These are phyloP conservation scores for Neurospora cerealis DNA, from an alignment of 495 filamentous ascomycete species.

Conservation along the genomic window DNA sequence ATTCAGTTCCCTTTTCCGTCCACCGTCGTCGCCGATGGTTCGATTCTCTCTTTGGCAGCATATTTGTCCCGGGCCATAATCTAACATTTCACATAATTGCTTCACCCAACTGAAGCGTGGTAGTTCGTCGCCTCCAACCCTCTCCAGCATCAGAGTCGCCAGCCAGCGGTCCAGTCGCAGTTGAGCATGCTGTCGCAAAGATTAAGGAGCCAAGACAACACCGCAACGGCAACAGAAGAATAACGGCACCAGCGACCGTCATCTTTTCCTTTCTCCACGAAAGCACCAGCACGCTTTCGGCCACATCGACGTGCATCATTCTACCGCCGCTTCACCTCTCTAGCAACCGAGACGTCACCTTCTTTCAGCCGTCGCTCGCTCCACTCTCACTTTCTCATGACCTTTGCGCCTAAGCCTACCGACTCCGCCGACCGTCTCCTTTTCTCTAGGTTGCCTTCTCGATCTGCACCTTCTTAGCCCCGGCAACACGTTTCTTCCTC, in stretches of 20 bases:
- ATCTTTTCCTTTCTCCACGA: background rate
- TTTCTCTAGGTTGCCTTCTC: background rate
- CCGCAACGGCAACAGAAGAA: background rate
- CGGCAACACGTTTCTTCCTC: background rate
- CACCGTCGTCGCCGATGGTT: background rate
- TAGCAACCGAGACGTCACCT: background rate
- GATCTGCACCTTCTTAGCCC: background rate
- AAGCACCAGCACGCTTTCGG: background rate
- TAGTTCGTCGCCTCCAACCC: background rate
- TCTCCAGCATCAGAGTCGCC: background rate
- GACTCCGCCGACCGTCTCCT: background rate
- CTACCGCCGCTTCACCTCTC: background rate
- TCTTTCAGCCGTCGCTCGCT: background rate
- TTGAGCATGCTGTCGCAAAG: background rate
- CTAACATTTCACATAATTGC: background rate
- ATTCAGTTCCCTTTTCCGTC: background rate
- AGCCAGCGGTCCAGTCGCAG: background rate
- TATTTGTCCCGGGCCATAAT: background rate
- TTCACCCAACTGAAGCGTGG: background rate
- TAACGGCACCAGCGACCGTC: background rate
- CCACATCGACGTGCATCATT: background rate
- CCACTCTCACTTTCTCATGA: background rate
- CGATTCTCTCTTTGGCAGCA: background rate
- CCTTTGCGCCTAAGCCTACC: background rate
- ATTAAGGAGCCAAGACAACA: background rate